Base-by-base conservation (phyloP, 768 basidiomycete genomes). In the Sporobolomyces phaffii region DNA sequence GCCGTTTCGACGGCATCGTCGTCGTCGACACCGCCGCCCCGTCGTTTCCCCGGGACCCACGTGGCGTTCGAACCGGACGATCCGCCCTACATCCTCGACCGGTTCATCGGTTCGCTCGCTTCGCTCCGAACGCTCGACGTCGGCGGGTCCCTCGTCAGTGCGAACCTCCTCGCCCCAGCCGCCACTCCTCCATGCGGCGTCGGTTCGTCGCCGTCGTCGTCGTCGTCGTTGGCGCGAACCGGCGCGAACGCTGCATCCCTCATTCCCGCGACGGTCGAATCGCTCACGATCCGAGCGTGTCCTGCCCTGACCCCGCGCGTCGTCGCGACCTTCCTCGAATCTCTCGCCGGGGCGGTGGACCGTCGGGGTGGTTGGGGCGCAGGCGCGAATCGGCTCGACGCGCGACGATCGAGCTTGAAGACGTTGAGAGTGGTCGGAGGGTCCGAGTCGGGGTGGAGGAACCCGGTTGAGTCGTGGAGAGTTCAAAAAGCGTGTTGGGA, bases 401-500 rank as follows among this genome's bases (percentile, higher is more conserved):
- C n/a, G n/a, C n/a, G n/a, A n/a, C n/a, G n/a, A n/a, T 38, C 38
- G 38, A 38, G 34, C 22, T 40, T 65, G 24, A 9, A 8, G 17
- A 11, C 1, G 3, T 38, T 68, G 17, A 14, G 9, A 20, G 41
- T 61, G 15, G 50, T 40, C 33, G 65, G 60, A 49, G 54, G 53
- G 0, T 24, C 54, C 20, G 65, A 68, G 34, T 50, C 56, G 34
- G 65, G 65, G 17, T 68, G 65, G 65, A 34, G 48, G 18, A 11
- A 13, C 41, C 60, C 60, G 3, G 9, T 50, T 4, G 1, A n/a
- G 24, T 10, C 40, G 20, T 57, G 38, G 40, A 26, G 28, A 0
- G n/a, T 48, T 1, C 65, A 68, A 43, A 26, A 31, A 9, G 56
- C 44, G 38, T 68, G 65, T 36, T 68, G 65, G 65, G 22, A n/a